phyloP scores from a whole-genome alignment of 2,329 filamentous ascomycete genomes.

The Trichophyton simii region DNA sequence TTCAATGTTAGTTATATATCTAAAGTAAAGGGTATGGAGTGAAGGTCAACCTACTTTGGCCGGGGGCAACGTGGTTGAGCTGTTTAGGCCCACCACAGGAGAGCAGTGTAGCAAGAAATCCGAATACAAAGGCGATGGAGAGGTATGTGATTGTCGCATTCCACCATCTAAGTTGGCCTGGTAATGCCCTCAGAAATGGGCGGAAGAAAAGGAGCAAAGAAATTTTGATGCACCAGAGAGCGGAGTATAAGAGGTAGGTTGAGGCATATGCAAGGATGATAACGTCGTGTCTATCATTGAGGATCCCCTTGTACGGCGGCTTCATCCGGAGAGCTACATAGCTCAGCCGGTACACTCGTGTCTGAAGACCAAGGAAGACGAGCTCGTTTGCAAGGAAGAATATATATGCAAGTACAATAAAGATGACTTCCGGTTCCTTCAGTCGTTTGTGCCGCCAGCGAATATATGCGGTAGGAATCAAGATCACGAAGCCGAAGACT shows the following conservation, averaged over 20 bases:
- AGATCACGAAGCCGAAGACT: slow-evolving; percentile 2
- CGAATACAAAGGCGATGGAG: slow-evolving; percentile 3
- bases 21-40: neutral
- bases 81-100: slow-evolving; percentile 7
- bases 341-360: slow-evolving; percentile 6
- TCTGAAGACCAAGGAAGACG: neutral
- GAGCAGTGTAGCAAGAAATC: slow-evolving; percentile 5
- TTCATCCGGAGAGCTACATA: neutral
- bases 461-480: slow-evolving; percentile 8
- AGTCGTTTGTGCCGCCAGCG: slow-evolving; percentile 7
- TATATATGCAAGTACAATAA: slow-evolving; percentile 5
- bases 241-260: slow-evolving; percentile 1
- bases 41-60: neutral
- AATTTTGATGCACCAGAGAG: slow-evolving; percentile 9
- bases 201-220: slow-evolving; percentile 11
- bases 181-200: slow-evolving; percentile 9
- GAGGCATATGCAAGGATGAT: slow-evolving; percentile 1
- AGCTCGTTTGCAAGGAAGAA: slow-evolving; percentile 7
- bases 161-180: slow-evolving; percentile 5
- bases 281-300: slow-evolving; percentile 1
- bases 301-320: neutral
- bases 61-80: neutral
- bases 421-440: slow-evolving; percentile 5
- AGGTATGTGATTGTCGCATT: slow-evolving; percentile 3
- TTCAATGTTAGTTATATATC: neutral